Base-by-base conservation (phyloP, 768 basidiomycete species). In the Austroboletus eburneus region DNA sequence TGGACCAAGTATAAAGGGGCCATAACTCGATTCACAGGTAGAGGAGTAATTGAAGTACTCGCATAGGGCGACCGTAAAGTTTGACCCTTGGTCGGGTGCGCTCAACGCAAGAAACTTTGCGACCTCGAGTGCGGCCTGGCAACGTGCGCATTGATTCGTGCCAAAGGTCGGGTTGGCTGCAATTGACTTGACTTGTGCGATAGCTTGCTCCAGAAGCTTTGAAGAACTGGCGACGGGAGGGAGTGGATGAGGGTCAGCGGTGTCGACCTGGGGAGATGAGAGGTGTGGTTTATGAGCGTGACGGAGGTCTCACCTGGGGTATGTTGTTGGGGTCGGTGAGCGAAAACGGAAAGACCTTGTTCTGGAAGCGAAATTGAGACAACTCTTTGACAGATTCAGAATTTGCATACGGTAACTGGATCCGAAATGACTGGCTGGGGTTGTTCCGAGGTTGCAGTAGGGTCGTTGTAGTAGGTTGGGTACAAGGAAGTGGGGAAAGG, bases 371-470 rank as follows among this genome's bases (percentile, higher is more conserved):
- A n/a, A 18, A 32, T 55, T 17, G n/a, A n/a, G n/a, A n/a, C n/a
- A 49, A 22, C 18, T 20, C 6, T 6, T 12, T 0, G 34, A 17
- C 9, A 57, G 50, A 46, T 42, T 16, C 27, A 40, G 9, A 42
- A 6, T 29, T 7, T 5, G 45, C 65, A 41, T 42, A 85, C 86
- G 22, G 75, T 74, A 25, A 87, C 76, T 9, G 84, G 81, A 59
- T 89, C 86, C 13, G 84, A 78, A 30, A 89, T 75, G 48, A 87
- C 73, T n/a, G 86, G 87, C 64, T 89, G 87, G 4, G 80, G 80
- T 59, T 89, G 87, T 1, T 73, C 78, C 12, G 77, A 76, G 2
- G 87, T 88, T 25, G 78, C 81, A 1, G 84, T 87, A 25, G 87
- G 85, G 52, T 75, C 66, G 62, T 87, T 87, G 67, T 81, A 86